A percentile compares a stretch with the other conserved stretches of the same genome.
phyloP scores from a whole-genome alignment of 2,329 filamentous ascomycete genomes.

The Pseudopyrenochaeta lycopersici region DNA sequence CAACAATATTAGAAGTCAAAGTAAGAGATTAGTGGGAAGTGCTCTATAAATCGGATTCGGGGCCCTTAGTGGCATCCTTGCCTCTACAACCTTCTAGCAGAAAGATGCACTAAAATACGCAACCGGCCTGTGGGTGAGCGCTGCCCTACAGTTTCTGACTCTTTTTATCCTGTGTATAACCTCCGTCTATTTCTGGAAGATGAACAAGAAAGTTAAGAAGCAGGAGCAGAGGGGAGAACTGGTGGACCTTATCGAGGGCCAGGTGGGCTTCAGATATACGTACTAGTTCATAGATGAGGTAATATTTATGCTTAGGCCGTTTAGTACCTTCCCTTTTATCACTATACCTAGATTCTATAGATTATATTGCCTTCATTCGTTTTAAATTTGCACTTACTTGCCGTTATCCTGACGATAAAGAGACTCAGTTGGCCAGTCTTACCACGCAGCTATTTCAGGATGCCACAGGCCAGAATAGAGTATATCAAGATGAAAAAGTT shows the following conservation, averaged over 20 bases:
- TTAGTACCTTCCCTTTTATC: too few relatives aligned
- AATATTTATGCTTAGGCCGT: too few relatives aligned
- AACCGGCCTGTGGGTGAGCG: too few relatives aligned
- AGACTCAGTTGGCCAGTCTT: too few relatives aligned
- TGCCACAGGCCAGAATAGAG: too few relatives aligned
- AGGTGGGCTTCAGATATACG: slow-evolving; percentile 32
- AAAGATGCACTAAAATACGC: slow-evolving; percentile 29
- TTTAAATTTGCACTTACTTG: too few relatives aligned
- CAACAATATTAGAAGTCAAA: slow-evolving; percentile 35
- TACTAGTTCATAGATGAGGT: too few relatives aligned
- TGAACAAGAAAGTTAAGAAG: slow-evolving; percentile 22
- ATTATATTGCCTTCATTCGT: too few relatives aligned
- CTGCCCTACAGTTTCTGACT: slow-evolving; percentile 28
- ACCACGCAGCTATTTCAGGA: too few relatives aligned
- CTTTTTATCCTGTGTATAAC: slow-evolving; percentile 17
- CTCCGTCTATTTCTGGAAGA: slow-evolving; percentile 22
- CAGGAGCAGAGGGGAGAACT: slow-evolving; percentile 19
- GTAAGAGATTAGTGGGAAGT: slow-evolving; percentile 27
- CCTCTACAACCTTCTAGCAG: slow-evolving; percentile 27
- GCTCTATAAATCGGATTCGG: slow-evolving; percentile 35
- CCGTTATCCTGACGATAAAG: too few relatives aligned
- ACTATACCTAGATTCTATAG: too few relatives aligned
- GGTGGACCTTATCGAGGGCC: slow-evolving; percentile 24
- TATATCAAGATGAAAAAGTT: too few relatives aligned
- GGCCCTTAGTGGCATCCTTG: slow-evolving; percentile 35